These are phyloP conservation scores for Trichoderma koningiopsis DNA, from an alignment of 2,329 filamentous ascomycete species.

Conservation along the genomic window DNA sequence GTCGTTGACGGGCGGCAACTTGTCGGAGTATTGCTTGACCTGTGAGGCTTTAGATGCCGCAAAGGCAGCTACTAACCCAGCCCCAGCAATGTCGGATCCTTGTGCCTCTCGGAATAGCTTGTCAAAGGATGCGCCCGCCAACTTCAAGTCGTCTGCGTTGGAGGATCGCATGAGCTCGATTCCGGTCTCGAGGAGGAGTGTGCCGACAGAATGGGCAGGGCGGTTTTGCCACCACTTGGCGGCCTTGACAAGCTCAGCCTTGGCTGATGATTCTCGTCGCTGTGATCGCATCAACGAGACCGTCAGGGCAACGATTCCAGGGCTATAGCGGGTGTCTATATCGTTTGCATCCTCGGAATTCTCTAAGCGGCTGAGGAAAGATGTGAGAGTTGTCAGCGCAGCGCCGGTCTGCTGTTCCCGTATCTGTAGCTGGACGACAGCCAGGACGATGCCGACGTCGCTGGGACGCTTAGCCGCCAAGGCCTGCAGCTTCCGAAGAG, in stretches of 20 bases:
- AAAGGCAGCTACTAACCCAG: slow-evolving; percentile 84
- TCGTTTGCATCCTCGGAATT: slow-evolving; percentile 57
- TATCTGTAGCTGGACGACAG: slow-evolving; percentile 79
- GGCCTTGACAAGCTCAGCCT: slow-evolving; percentile 74
- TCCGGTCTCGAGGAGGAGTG: slow-evolving; percentile 80
- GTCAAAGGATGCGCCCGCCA: slow-evolving; percentile 78
- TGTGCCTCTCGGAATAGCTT: slow-evolving; percentile 66
- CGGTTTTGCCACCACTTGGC: slow-evolving; percentile 78
- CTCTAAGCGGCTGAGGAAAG: slow-evolving; percentile 73
- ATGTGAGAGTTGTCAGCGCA: slow-evolving; percentile 74
- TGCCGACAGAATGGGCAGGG: slow-evolving; percentile 47
- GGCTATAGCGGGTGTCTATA: slow-evolving; percentile 75
- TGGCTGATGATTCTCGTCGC: slow-evolving; percentile 71
- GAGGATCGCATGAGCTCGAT: slow-evolving; percentile 77
- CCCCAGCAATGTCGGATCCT: slow-evolving; percentile 70
- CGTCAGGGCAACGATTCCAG: slow-evolving; percentile 78
- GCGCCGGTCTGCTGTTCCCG: slow-evolving; percentile 69
- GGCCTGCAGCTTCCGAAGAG: slow-evolving; percentile 68
- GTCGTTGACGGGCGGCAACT: slow-evolving; percentile 63
- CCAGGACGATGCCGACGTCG: slow-evolving; percentile 79
- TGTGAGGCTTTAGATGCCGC: slow-evolving; percentile 62
- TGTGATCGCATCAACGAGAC: slow-evolving; percentile 78
- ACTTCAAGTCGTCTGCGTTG: slow-evolving; percentile 64
- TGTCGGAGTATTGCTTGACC: slow-evolving; percentile 55
- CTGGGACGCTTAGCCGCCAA: slow-evolving; percentile 73